A percentile compares a stretch with the other conserved stretches of the same genome.
These are phyloP conservation scores for Cerioporus squamosus DNA, from an alignment of 1,284 basidiomycete genomes.

Conservation along the genomic window DNA sequence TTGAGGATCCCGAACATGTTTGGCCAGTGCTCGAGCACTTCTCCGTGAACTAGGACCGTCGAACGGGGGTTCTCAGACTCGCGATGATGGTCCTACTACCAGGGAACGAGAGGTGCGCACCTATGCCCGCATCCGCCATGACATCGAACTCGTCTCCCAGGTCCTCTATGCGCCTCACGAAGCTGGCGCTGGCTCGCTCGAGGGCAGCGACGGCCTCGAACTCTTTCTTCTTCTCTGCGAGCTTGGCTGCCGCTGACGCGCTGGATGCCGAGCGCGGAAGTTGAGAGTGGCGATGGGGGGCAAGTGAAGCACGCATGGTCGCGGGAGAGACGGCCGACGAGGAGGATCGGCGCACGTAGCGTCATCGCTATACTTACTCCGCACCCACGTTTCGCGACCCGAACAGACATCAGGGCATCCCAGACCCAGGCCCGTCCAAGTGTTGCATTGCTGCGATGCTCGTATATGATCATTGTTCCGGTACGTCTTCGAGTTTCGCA, in stretches of 20 bases:
- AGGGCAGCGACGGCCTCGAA: conserved; percentile 75
- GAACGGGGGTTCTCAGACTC: neutral
- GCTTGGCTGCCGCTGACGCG: conserved; percentile 54
- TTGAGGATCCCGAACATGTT: conserved; percentile 78
- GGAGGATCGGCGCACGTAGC: too few species aligned
- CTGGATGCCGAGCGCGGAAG: conserved; percentile 44
- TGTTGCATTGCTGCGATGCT: too few species aligned
- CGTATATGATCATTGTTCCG: too few species aligned
- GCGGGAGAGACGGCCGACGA: too few species aligned
- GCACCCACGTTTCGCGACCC: too few species aligned
- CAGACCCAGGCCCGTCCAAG: too few species aligned
- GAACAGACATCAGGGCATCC: too few species aligned
- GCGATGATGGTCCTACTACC: neutral
- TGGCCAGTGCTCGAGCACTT: conserved; percentile 80
- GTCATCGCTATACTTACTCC: too few species aligned
- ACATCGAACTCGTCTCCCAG: conserved; percentile 72
- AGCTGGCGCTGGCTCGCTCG: conserved; percentile 63
- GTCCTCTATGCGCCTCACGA: conserved; percentile 67
- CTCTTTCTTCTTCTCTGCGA: conserved; percentile 80
- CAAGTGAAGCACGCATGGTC: conserved; percentile 38
- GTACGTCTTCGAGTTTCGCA: too few species aligned
- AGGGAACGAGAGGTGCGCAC: conserved; percentile 38
- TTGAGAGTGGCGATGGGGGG: conserved; percentile 55
- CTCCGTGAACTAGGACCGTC: conserved; percentile 55
- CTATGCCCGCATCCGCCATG: conserved; percentile 75